A percentile compares a stretch with the other conserved stretches of the same genome.
These are phyloP conservation scores for Sporothrix pallida DNA, from an alignment of 2,329 filamentous ascomycete genomes.

Conservation along the genomic window DNA sequence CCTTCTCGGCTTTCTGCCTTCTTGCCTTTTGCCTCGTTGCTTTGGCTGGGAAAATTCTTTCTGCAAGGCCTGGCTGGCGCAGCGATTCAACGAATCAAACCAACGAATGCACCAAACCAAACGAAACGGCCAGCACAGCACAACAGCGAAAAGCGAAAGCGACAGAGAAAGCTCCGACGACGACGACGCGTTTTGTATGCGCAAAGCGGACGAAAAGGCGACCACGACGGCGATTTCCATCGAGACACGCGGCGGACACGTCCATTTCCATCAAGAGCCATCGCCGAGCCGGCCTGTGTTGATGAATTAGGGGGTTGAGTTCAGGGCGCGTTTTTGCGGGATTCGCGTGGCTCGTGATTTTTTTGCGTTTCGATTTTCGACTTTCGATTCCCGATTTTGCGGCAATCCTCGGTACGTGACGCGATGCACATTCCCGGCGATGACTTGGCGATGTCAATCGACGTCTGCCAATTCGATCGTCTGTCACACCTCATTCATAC, in stretches of 20 bases:
- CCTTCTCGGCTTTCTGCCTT: background rate
- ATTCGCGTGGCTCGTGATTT: conserved; percentile 14
- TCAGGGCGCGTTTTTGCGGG: conserved; percentile 20
- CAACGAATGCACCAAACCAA: background rate
- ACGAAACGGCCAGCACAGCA: background rate
- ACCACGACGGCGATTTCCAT: conserved; percentile 2
- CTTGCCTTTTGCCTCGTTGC: background rate
- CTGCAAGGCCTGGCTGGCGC: conserved; percentile 15
- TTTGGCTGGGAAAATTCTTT: background rate
- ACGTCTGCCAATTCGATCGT: no score
- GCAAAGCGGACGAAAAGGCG: conserved; percentile 8
- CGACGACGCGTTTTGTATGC: conserved; percentile 21
- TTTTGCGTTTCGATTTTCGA: background rate
- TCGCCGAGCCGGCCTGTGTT: background rate
- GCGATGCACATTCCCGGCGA: background rate
- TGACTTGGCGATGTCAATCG: background rate
- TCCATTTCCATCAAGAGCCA: background rate
- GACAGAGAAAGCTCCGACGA: background rate
- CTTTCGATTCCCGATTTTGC: background rate
- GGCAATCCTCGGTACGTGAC: conserved; percentile 25
- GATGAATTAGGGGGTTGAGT: background rate
- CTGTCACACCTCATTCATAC: background rate
- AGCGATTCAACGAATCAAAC: conserved; percentile 2
- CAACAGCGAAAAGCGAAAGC: no score
- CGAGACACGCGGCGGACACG: background rate